phyloP scores from a whole-genome alignment of 2,329 filamentous ascomycete genomes.

The Penicillium nordicum region DNA sequence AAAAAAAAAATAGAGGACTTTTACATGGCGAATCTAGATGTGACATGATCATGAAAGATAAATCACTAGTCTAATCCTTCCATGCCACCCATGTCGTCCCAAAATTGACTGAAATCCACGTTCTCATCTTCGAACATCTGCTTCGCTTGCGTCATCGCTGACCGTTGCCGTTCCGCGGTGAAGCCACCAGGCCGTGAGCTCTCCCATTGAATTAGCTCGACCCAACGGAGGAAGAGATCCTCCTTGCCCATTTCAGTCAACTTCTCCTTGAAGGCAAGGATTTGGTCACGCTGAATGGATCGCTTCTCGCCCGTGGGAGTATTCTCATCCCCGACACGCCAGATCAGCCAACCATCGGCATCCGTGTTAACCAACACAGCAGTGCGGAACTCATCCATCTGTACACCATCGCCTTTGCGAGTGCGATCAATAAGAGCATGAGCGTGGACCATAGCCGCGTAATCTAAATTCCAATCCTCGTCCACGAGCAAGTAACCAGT shows the following conservation, averaged over 20 bases:
- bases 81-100: conserved; percentile 65
- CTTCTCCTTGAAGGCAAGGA: conserved; percentile 75
- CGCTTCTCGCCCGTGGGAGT: conserved; percentile 39
- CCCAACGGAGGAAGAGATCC: conserved; percentile 85
- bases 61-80: conserved; percentile 26
- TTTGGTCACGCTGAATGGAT: conserved; percentile 56
- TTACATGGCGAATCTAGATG: not conserved
- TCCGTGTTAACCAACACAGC: conserved; percentile 67
- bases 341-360: conserved; percentile 67
- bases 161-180: conserved; percentile 67
- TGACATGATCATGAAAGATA: not conserved
- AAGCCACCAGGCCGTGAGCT: conserved; percentile 75
- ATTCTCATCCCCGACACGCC: conserved; percentile 57
- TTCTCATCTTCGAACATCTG: conserved; percentile 70
- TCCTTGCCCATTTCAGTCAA: conserved; percentile 77
- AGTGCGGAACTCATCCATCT: conserved; percentile 65
- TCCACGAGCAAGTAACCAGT: conserved; percentile 87
- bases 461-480: conserved; percentile 82
- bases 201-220: conserved; percentile 88
- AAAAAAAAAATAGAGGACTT: not conserved
- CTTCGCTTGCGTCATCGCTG: conserved; percentile 69
- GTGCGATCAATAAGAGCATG: conserved; percentile 61
- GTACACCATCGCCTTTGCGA: conserved; percentile 33
- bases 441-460: conserved; percentile 72
- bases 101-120: conserved; percentile 79